Base-by-base conservation (phyloP, 1,139 yeast genomes). In the Sugiyamaella novakii region DNA sequence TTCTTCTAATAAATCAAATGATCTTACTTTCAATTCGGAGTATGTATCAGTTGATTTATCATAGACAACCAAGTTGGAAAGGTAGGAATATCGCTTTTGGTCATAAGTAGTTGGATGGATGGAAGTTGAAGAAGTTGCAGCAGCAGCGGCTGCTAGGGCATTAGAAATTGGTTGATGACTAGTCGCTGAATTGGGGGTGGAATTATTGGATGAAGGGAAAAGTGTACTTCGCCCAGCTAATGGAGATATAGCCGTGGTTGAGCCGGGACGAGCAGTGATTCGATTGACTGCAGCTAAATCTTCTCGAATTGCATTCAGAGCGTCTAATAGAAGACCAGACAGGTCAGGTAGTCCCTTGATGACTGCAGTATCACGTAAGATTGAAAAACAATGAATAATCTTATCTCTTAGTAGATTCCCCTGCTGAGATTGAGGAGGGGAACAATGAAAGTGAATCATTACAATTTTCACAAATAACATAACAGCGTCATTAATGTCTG, bases 1-100 rank as follows among this genome's bases (percentile, higher is more conserved):
- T 55, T 84, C 91, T 61, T 86, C 94, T 46, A 87, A 72, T 48
- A 86, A 67, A 59, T 85, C 92, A 66, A 82, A 84, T 5, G 79
- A 68, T 47, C 76, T 70, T 27, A 73, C 60, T 17, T 60, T 65
- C 47, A 75, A 68, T 19, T 69, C 74, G 8, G 64, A 51, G 51
- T 69, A 70, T 1, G 60, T 54, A 7, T 67, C 66, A 4, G 57
- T 58, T 14, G 62, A 50, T 39, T 66, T 67, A 28, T 72, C 69
- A 49, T 58, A 67, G 7, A 74, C 55, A 42, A 63, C 62, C 33
- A 75, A 60, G 49, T 70, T 63, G 2, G 56, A 52, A 12, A 62
- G 54, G 22, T 65, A 62, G 19, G 63, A 62, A 19, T 37, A 41
- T 22, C 8, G 25, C 5, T 22, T 22, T 22, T 22, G 25, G 8